Base-by-base conservation (phyloP, 108 stramenopile species). In the Parietichytrium sp. region DNA sequence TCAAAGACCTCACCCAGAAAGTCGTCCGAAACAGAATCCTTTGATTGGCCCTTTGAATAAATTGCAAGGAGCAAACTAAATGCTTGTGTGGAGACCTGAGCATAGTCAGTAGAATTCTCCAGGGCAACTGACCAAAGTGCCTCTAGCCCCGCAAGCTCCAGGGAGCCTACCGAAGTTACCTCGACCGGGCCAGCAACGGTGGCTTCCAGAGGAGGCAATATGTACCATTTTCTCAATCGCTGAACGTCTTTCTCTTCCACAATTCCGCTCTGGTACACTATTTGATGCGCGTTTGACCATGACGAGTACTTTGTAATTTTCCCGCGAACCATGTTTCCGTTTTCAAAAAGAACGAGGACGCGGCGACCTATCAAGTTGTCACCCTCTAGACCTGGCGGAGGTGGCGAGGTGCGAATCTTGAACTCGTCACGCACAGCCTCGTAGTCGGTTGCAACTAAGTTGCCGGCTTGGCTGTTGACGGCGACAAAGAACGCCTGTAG, bases 281-380 rank as follows among this genome's bases (percentile, higher is more conserved):
- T 72, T 45, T 72, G 36, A 42, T 72, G 61, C 61, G 45, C 23
- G 20, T 72, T 72, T n/a, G 61, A 72, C 61, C 61, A 72, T 6
- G 61, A 72, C 6, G 45, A 23, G 61, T 72, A 45, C 3, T 72
- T 72, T 10, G 33, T 72, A 42, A 72, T 72, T 72, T 72, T 72
- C 16, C 61, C 61, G 10, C 38, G 61, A 6, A 42, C 61, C 61
- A 72, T 72, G n/a, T 25, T 72, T 2, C 61, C 61, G 10, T 33
- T 72, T 45, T 72, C 45, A 8, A 72, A 27, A 72, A 72, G 61
- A 7, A 72, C 61, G 10, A 42, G 45, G 23, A 72, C 45, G 33
- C 61, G 33, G 8, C 61, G 61, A 7, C 20, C 42, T n/a, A 72
- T 42, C 10, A 72, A 42, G 33, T 72, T 72, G 29, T 33, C 20